phyloP scores from a whole-genome alignment of 495 filamentous ascomycete species.

The Xylaria grammica region DNA sequence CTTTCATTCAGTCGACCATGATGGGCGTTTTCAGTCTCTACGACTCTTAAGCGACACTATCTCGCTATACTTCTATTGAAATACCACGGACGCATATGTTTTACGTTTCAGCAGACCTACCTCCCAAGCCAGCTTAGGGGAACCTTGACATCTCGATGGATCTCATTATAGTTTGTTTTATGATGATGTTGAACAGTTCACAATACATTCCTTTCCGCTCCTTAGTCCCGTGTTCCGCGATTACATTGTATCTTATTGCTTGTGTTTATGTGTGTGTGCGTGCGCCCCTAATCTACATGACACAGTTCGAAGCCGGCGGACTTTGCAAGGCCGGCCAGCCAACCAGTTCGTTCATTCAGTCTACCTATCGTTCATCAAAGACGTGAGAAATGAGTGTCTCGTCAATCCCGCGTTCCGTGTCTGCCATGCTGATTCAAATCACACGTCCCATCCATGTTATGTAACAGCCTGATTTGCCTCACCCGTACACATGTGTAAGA shows the following conservation, averaged over 20 bases:
- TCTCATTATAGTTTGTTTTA: background rate
- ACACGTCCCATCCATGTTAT: background rate
- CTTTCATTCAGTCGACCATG: too few species aligned
- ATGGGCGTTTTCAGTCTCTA: background rate
- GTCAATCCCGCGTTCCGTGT: background rate
- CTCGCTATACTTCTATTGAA: too few species aligned
- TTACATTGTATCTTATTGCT: background rate
- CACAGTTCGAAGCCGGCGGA: background rate
- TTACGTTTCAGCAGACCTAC: background rate
- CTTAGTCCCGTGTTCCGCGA: background rate
- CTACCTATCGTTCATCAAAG: background rate
- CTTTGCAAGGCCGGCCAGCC: background rate
- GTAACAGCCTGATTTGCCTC: too few species aligned
- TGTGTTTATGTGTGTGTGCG: slow-evolving; percentile 4
- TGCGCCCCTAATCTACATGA: slow-evolving; percentile 16
- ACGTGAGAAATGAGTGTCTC: slow-evolving; percentile 7
- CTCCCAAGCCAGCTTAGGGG: background rate
- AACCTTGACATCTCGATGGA: background rate
- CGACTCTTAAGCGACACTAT: too few species aligned
- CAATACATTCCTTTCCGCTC: slow-evolving; percentile 11
- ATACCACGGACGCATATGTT: background rate
- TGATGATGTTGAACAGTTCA: background rate
- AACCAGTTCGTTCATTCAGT: background rate
- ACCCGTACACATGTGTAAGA: background rate
- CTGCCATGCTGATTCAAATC: background rate